These are phyloP conservation scores for Lunasporangiospora selenospora DNA, from an alignment of 192 early-diverging fungal genomes.

Conservation along the genomic window DNA sequence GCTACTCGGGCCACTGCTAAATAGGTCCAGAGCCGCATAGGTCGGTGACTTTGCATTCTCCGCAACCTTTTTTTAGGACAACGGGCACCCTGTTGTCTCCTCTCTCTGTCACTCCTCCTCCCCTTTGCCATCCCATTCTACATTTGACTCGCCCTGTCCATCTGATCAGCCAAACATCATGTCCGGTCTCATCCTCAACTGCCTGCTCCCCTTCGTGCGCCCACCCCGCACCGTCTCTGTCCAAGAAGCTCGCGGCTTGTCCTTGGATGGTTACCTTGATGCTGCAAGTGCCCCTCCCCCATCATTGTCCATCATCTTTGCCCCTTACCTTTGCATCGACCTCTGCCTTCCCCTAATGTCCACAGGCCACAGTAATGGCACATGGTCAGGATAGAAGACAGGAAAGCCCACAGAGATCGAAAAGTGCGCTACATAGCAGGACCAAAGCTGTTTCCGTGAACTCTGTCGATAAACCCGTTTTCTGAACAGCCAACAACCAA, in stretches of 20 bases:
- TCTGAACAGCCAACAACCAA: too few species aligned
- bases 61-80: background rate
- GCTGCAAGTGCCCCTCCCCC: constrained; percentile 25
- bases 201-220: constrained; percentile 42
- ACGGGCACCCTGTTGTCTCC: background rate
- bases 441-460: too few species aligned
- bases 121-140: background rate
- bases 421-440: too few species aligned
- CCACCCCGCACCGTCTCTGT: constrained; percentile 42
- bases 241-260: constrained; percentile 40
- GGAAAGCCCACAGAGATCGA: too few species aligned
- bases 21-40: too few species aligned
- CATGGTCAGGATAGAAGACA: too few species aligned
- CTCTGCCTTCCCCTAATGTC: too few species aligned
- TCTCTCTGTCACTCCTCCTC: background rate
- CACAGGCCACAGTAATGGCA: too few species aligned
- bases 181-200: constrained; percentile 49
- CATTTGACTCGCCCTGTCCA: too few species aligned
- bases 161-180: constrained; percentile 1
- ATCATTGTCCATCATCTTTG: background rate
- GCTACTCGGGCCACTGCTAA: too few species aligned
- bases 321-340: background rate
- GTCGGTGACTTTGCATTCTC: background rate
- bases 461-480: too few species aligned
- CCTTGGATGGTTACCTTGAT: constrained; percentile 34